Base-by-base conservation (phyloP, 768 basidiomycete genomes). In the Collybia mongolica region DNA sequence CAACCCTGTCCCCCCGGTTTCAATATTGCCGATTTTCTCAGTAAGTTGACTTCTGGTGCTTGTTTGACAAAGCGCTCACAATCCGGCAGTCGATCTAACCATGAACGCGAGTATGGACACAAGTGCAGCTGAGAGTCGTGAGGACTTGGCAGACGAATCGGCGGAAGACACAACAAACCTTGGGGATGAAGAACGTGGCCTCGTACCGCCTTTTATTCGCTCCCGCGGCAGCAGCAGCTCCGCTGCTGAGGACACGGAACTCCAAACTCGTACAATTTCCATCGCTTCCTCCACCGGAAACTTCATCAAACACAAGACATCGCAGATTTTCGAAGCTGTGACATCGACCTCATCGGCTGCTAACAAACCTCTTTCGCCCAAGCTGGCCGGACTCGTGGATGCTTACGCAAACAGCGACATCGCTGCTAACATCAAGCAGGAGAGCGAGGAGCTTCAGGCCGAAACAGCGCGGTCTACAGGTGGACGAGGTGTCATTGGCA, bases 21-120 rank as follows among this genome's bases (percentile, higher is more conserved):
- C 67, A 99, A 99, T 63, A 90, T 98, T 55, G 97, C 96, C 0
- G 97, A 99, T 70, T 98, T 84, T 69, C 72, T 98, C 49, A 98
- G 94, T 95, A 63, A 47, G 89, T 79, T 15, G 18, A 52, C 23
- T 37, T 35, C 20, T 22, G 14, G 24, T 17, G 28, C 4, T 46
- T 6, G 42, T 63, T 37, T 55, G 26, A 36, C 5, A 38, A 42
- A 6, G 1, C 8, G 3, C 26, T 46, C 6, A 38, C 48, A 22
- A 44, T 32, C 3, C 24, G 3, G 1, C 60, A 89, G 88, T 90
- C 55, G 88, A 90, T 64, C 61, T 90, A 39, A 90, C 87, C 0
- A 81, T 86, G 72, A 80, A 84, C 37, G 79, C 81, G 9, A 70
- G 65, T 36, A 64, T 75, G 39, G 73, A 70, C 14, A 53, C 67